Conservation (phyloP, 2,329 filamentous ascomycete species). For the Alternaria consortialis region DNA sequence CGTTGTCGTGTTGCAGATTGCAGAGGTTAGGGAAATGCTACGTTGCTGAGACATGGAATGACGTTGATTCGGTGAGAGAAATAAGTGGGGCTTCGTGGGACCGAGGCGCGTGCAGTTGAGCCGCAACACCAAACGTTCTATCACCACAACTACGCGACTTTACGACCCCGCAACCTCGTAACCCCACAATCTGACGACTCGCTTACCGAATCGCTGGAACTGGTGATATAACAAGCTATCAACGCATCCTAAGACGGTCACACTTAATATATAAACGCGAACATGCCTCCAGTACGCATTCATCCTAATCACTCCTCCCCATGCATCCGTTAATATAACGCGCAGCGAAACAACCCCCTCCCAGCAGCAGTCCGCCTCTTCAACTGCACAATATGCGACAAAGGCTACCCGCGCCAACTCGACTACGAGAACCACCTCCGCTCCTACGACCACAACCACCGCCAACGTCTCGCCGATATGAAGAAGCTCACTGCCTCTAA, state of each 20-base stretch:
- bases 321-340: conserved; percentile 23
- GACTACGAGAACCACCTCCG: conserved; percentile 95
- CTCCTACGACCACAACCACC: conserved; percentile 93
- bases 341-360: conserved; percentile 56
- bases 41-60: conserved; percentile 36
- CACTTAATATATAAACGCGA: background rate
- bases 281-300: conserved; percentile 30
- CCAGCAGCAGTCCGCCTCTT: conserved; percentile 51
- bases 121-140: conserved; percentile 20
- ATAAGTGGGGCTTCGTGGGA: conserved; percentile 18
- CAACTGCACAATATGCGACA: conserved; percentile 76
- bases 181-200: background rate
- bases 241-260: background rate
- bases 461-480: conserved; percentile 79
- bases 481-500: conserved; percentile 64
- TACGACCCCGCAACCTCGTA: background rate
- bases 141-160: conserved; percentile 4
- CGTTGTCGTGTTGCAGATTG: conserved; percentile 2
- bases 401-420: conserved; percentile 93
- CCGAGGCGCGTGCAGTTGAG: conserved; percentile 25
- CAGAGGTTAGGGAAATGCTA: conserved; percentile 23
- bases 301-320: conserved; percentile 49
- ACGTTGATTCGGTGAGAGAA: conserved; percentile 43
- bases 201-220: background rate
- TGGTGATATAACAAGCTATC: too few relatives aligned